Evolutionary conservation across 768 basidiomycete species (phyloP).

Genomic region (Myochromella boudieri): DNA sequence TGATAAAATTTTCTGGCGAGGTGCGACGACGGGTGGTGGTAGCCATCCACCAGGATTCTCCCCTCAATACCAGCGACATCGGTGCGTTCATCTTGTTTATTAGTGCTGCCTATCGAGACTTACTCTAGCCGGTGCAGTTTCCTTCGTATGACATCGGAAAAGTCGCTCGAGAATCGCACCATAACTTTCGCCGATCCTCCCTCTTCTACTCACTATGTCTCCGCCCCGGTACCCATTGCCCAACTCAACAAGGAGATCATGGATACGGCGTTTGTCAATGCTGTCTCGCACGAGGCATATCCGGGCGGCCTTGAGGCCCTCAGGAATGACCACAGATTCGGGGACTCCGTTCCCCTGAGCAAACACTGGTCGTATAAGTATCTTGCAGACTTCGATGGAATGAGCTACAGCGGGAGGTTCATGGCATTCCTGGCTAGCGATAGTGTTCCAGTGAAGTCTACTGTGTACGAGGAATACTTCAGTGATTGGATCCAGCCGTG

Average conservation of each 20-base stretch:
- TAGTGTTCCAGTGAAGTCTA: conserved; percentile 86
- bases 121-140: conserved; percentile 42
- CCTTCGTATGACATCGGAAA: conserved; percentile 74
- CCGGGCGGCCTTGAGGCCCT: conserved; percentile 74
- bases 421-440: conserved; percentile 84
- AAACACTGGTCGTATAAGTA: conserved; percentile 94
- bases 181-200: conserved; percentile 72
- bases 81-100: conserved; percentile 39
- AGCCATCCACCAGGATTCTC: conserved; percentile 83
- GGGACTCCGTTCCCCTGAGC: conserved; percentile 76
- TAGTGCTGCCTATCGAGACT: conserved; percentile 11
- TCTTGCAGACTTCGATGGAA: conserved; percentile 89
- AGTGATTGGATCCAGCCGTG: conserved; percentile 93
- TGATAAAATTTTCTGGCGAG: conserved; percentile 92
- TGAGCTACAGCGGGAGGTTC: conserved; percentile 92
- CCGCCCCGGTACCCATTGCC: conserved; percentile 57
- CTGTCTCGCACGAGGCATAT: conserved; percentile 67
- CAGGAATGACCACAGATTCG: conserved; percentile 63
- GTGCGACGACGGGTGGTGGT: conserved; percentile 94
- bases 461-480: conserved; percentile 90
- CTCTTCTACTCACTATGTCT: conserved; percentile 54
- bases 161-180: conserved; percentile 50
- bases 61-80: conserved; percentile 82
- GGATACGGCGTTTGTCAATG: conserved; percentile 85
- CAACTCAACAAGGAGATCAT: conserved; percentile 77